Evolutionary conservation across 2,329 filamentous ascomycete species (phyloP).

Genomic region (Fusarium tjaetaba): DNA sequence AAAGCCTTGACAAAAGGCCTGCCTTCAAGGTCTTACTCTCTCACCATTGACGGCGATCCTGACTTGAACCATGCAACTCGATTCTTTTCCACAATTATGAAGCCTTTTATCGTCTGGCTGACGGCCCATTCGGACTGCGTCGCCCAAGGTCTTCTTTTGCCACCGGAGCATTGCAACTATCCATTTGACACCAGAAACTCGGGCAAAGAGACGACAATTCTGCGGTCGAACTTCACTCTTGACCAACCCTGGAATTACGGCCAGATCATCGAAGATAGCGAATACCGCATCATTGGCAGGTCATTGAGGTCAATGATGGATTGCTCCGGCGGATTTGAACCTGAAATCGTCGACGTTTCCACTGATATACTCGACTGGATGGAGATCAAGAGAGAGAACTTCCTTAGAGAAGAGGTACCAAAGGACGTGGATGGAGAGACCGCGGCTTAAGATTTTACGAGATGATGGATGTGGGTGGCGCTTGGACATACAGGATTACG

Average conservation of each 20-base stretch:
- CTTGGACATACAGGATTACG: background rate
- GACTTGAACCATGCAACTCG: background rate
- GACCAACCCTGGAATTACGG: background rate
- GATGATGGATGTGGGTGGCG: background rate
- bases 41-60: slow-evolving; percentile 6
- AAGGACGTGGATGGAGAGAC: too few species aligned
- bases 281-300: background rate
- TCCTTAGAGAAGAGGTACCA: background rate
- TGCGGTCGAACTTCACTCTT: background rate
- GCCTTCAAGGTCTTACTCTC: background rate
- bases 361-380: background rate
- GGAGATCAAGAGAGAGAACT: background rate
- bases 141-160: background rate
- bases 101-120: background rate
- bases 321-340: background rate
- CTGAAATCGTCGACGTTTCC: background rate
- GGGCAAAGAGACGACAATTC: background rate
- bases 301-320: background rate
- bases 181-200: background rate
- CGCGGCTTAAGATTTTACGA: accelerated
- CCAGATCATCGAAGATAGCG: background rate
- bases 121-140: background rate
- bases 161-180: background rate
- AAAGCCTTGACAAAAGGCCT: background rate
- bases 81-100: background rate